phyloP scores from a whole-genome alignment of 2,329 filamentous ascomycete species.

The Akanthomyces muscarius region DNA sequence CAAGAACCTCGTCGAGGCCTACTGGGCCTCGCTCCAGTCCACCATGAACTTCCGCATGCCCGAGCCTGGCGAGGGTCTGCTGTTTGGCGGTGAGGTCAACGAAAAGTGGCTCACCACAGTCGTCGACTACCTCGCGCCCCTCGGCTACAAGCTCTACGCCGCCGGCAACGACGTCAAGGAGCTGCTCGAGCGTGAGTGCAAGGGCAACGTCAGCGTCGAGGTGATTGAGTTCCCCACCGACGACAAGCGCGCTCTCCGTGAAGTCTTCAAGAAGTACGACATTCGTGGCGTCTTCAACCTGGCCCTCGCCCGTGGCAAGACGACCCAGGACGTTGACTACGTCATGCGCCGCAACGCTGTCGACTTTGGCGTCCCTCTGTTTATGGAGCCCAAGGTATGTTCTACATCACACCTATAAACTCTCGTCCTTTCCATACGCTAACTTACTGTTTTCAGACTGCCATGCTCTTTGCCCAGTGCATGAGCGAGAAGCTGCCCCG shows the following conservation, averaged over 20 bases:
- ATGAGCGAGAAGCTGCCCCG: slow-evolving; percentile 95
- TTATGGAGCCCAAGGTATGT: slow-evolving; percentile 95
- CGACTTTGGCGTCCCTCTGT: slow-evolving; percentile 94
- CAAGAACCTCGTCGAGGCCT: slow-evolving; percentile 90
- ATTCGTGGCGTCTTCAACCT: slow-evolving; percentile 96
- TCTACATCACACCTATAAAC: slow-evolving; percentile 1
- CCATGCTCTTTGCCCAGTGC: slow-evolving; percentile 91
- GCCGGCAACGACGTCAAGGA: slow-evolving; percentile 77
- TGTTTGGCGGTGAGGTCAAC: slow-evolving; percentile 81
- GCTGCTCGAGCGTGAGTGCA: slow-evolving; percentile 69
- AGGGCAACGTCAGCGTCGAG: slow-evolving; percentile 68
- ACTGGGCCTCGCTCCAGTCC: slow-evolving; percentile 94
- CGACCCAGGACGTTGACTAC: slow-evolving; percentile 87
- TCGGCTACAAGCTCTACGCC: slow-evolving; percentile 92
- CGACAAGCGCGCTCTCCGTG: slow-evolving; percentile 89
- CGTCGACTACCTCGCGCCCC: slow-evolving; percentile 79
- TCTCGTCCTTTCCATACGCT: neutral
- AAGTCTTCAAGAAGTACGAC: slow-evolving; percentile 96
- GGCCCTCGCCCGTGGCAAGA: slow-evolving; percentile 77
- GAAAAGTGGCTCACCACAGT: slow-evolving; percentile 71
- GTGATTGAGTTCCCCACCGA: slow-evolving; percentile 96
- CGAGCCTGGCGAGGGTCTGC: slow-evolving; percentile 87
- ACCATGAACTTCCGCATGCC: slow-evolving; percentile 99
- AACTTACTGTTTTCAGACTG: slow-evolving; percentile 61
- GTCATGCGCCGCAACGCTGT: slow-evolving; percentile 98